These are phyloP conservation scores for Lachnellula cervina DNA, from an alignment of 2,329 filamentous ascomycete species.

Conservation along the genomic window DNA sequence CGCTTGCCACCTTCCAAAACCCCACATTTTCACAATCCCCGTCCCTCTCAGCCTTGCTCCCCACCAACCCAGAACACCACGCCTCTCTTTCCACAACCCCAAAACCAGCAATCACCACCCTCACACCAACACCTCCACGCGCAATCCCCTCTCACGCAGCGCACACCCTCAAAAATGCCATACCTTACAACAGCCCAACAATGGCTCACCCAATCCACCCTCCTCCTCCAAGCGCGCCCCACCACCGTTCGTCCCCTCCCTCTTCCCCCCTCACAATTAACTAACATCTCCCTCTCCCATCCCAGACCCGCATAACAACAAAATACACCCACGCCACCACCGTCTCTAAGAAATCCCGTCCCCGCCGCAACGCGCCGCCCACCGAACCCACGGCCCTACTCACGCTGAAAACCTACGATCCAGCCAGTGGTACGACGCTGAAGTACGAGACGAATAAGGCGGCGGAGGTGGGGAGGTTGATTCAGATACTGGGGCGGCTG, in stretches of 20 bases:
- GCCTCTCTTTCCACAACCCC: background rate
- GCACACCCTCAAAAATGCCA: slow-evolving; percentile 54
- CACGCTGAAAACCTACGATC: slow-evolving; percentile 85
- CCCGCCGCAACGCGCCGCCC: slow-evolving; percentile 20
- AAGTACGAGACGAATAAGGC: slow-evolving; percentile 92
- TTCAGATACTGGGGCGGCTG: slow-evolving; percentile 68
- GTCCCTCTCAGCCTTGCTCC: background rate
- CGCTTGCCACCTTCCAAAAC: background rate
- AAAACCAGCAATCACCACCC: background rate
- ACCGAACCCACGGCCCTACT: slow-evolving; percentile 43
- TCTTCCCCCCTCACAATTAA: slow-evolving; percentile 5
- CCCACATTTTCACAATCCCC: background rate
- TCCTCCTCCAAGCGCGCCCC: slow-evolving; percentile 82
- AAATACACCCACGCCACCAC: slow-evolving; percentile 69
- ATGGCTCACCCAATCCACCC: slow-evolving; percentile 83
- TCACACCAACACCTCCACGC: background rate
- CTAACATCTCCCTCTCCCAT: slow-evolving; percentile 6
- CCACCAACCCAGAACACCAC: background rate
- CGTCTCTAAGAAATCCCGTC: slow-evolving; percentile 23
- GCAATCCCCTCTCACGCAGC: background rate
- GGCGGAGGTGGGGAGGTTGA: slow-evolving; percentile 79
- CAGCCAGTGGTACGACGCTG: slow-evolving; percentile 71
- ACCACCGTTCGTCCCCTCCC: slow-evolving; percentile 58
- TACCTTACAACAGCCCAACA: slow-evolving; percentile 77
- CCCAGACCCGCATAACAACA: slow-evolving; percentile 82